Evolutionary conservation across 2,329 filamentous ascomycete genomes (phyloP).

Genomic region (Ramularia endophylla): DNA sequence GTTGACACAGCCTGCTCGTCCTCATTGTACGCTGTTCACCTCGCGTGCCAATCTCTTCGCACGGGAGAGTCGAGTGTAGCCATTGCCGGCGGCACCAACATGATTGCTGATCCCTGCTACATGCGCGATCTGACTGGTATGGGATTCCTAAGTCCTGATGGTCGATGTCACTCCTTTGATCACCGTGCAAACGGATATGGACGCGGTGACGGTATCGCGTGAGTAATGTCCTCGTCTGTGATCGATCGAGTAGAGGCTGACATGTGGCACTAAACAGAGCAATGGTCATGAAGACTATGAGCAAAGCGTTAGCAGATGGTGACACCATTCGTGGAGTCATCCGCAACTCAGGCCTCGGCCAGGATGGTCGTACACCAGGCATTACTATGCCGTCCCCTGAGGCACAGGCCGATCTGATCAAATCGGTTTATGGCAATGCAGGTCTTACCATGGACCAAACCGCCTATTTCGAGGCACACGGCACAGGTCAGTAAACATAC

Average conservation of each 20-base stretch:
- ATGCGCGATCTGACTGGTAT: background rate
- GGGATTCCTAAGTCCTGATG: constrained; percentile 30
- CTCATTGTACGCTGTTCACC: constrained; percentile 11
- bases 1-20: constrained; percentile 13
- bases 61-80: constrained; percentile 8
- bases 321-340: constrained; percentile 31
- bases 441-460: constrained; percentile 2
- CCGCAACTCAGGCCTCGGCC: constrained; percentile 29
- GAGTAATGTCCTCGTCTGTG: no score
- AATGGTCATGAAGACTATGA: constrained; percentile 44
- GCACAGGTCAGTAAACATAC: constrained; percentile 8
- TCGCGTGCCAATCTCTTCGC: constrained; percentile 10
- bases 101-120: constrained; percentile 9
- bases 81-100: constrained; percentile 5
- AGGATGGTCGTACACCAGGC: constrained; percentile 32
- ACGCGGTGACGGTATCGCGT: constrained; percentile 49
- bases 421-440: constrained; percentile 5
- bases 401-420: constrained; percentile 29
- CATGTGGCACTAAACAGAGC: no score
- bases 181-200: constrained; percentile 44
- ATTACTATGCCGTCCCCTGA: constrained; percentile 34
- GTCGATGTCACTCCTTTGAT: constrained; percentile 25
- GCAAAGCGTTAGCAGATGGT: constrained; percentile 11
- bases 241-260: no score
- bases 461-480: constrained; percentile 9